phyloP scores from a whole-genome alignment of 768 basidiomycete genomes.

The Termitomyces sp. region DNA sequence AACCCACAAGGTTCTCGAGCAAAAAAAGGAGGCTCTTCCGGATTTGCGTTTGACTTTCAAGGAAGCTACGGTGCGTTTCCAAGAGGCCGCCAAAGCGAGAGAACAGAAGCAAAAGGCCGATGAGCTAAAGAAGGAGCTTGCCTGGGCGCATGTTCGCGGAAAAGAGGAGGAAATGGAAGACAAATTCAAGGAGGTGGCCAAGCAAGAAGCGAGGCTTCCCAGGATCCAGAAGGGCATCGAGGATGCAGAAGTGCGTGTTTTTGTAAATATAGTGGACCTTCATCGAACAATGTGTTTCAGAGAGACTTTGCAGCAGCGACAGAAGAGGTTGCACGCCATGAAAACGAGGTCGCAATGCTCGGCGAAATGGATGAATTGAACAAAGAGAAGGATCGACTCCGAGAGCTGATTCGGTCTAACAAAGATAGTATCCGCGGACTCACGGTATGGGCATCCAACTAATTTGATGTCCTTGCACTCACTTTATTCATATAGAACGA shows the following conservation, averaged over 20 bases:
- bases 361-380: slow-evolving; percentile 28
- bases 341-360: slow-evolving; percentile 23
- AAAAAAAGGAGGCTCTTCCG: slow-evolving; percentile 74
- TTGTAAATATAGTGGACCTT: not conserved
- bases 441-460: slow-evolving; percentile 29
- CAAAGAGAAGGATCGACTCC: slow-evolving; percentile 38
- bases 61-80: slow-evolving; percentile 52
- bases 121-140: slow-evolving; percentile 72
- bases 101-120: slow-evolving; percentile 64
- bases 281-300: slow-evolving; percentile 15
- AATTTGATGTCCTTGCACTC: not conserved
- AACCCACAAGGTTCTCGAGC: slow-evolving; percentile 57
- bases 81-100: slow-evolving; percentile 70
- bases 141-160: slow-evolving; percentile 78
- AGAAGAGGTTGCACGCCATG: slow-evolving; percentile 23
- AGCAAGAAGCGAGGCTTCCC: slow-evolving; percentile 26
- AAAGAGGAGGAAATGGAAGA: slow-evolving; percentile 57
- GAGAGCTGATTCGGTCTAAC: slow-evolving; percentile 39
- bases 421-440: slow-evolving; percentile 35
- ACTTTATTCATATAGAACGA: slow-evolving; percentile 32
- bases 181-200: slow-evolving; percentile 31
- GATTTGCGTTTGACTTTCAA: slow-evolving; percentile 59
- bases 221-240: slow-evolving; percentile 30
- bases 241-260: slow-evolving; percentile 27
- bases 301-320: slow-evolving; percentile 23